Percentiles rank a stretch among this genome's conserved stretches.
Evolutionary conservation across 441 rosid genomes (phyloP).

Genomic region (Adansonia rubrostipa): DNA sequence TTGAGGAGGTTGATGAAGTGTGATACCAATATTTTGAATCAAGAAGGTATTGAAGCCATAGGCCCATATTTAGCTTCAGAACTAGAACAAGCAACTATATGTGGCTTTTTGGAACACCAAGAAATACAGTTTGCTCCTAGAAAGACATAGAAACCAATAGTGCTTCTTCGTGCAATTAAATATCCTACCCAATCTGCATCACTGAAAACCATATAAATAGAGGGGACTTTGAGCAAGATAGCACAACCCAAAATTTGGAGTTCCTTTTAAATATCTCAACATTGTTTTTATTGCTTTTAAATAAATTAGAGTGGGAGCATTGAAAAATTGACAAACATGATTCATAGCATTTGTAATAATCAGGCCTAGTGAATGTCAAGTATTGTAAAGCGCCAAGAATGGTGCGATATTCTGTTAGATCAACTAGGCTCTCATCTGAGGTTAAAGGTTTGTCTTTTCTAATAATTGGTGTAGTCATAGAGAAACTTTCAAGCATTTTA

Average conservation of each 20-base stretch:
- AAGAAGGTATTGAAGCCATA: background rate
- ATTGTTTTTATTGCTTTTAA: background rate
- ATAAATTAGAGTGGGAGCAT: background rate
- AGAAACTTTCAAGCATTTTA: no score
- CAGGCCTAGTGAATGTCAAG: no score
- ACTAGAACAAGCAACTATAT: background rate
- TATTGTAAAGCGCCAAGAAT: no score
- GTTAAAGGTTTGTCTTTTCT: no score
- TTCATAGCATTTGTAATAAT: background rate
- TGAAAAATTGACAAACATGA: background rate
- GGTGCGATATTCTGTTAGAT: no score
- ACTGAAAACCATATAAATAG: background rate
- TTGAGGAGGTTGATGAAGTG: background rate
- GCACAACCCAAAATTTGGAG: background rate
- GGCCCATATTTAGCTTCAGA: background rate
- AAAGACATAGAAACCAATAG: background rate
- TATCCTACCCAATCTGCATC: conserved; percentile 24
- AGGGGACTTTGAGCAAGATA: background rate
- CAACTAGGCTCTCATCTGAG: no score
- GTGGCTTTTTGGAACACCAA: background rate
- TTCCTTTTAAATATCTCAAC: background rate
- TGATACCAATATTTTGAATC: background rate
- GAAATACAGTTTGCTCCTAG: conserved; percentile 15
- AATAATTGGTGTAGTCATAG: no score
- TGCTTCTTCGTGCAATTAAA: background rate